phyloP scores from a whole-genome alignment of 1,284 basidiomycete genomes.

The Pterula multifida region DNA sequence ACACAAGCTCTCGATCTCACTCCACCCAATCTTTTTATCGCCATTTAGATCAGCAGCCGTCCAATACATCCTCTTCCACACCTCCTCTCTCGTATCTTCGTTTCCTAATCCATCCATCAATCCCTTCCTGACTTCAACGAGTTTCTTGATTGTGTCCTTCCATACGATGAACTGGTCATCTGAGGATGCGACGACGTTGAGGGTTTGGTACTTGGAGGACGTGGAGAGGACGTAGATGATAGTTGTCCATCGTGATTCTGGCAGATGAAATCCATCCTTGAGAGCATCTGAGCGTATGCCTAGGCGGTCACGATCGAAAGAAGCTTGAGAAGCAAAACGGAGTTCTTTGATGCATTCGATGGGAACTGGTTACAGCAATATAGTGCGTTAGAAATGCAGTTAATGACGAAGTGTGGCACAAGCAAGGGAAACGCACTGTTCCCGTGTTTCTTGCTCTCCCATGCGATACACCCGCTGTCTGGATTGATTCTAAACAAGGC shows the following conservation, averaged over 20 bases:
- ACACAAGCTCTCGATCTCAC: conserved; percentile 44
- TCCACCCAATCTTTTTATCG: conserved; percentile 36
- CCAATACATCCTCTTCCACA: conserved; percentile 51
- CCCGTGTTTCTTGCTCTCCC: conserved; percentile 1
- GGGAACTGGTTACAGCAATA: conserved; percentile 34
- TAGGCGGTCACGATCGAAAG: conserved; percentile 30
- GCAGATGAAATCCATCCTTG: conserved; percentile 40
- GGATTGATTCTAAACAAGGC: conserved; percentile 67
- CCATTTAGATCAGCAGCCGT: conserved; percentile 30
- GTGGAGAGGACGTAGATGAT: conserved; percentile 1
- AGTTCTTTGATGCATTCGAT: conserved; percentile 64
- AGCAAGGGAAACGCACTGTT: not conserved
- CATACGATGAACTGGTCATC: conserved; percentile 38
- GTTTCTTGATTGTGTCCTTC: conserved; percentile 25
- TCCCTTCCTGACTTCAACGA: conserved; percentile 22
- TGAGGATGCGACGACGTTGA: conserved; percentile 55
- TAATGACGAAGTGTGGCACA: too few species aligned
- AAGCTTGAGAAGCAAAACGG: conserved; percentile 41
- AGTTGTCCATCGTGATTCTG: not conserved
- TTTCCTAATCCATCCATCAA: conserved; percentile 30
- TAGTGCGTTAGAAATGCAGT: not conserved
- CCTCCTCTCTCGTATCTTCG: conserved; percentile 28
- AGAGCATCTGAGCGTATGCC: conserved; percentile 20
- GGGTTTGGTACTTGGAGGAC: conserved; percentile 25
- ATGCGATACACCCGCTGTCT: conserved; percentile 22